phyloP scores from a whole-genome alignment of 495 filamentous ascomycete species.

The Viridothelium virens region DNA sequence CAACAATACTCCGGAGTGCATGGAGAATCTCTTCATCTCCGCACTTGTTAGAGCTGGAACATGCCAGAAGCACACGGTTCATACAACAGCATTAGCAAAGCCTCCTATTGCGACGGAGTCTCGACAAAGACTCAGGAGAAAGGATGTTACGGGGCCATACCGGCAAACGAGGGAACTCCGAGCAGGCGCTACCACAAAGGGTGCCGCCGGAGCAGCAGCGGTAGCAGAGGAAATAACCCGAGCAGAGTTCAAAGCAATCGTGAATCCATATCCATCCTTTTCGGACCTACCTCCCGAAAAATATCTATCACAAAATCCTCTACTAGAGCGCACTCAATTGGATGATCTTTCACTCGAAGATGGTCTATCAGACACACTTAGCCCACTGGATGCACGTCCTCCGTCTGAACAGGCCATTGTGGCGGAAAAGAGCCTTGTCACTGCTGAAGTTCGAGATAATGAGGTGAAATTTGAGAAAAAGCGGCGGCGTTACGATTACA shows the following conservation, averaged over 20 bases:
- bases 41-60: conserved; percentile 57
- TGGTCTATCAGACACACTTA: not conserved
- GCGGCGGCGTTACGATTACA: not conserved
- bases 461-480: not conserved
- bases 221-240: conserved; percentile 15
- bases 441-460: not conserved
- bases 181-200: not conserved
- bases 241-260: conserved; percentile 22
- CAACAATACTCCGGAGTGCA: conserved; percentile 12
- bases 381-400: not conserved
- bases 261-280: conserved; percentile 18
- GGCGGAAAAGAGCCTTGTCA: not conserved
- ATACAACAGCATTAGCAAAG: conserved; percentile 14
- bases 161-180: not conserved
- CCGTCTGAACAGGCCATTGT: not conserved
- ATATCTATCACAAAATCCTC: not conserved
- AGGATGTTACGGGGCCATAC: not conserved
- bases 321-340: not conserved
- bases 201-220: conserved; percentile 7
- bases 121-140: not conserved
- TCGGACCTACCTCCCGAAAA: conserved; percentile 8
- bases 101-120: not conserved
- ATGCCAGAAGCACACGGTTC: conserved; percentile 48
- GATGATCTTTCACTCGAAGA: not conserved
- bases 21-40: conserved; percentile 55